Conservation (phyloP, 1,284 basidiomycete genomes). For the Cutaneotrichosporon spelunceum region DNA sequence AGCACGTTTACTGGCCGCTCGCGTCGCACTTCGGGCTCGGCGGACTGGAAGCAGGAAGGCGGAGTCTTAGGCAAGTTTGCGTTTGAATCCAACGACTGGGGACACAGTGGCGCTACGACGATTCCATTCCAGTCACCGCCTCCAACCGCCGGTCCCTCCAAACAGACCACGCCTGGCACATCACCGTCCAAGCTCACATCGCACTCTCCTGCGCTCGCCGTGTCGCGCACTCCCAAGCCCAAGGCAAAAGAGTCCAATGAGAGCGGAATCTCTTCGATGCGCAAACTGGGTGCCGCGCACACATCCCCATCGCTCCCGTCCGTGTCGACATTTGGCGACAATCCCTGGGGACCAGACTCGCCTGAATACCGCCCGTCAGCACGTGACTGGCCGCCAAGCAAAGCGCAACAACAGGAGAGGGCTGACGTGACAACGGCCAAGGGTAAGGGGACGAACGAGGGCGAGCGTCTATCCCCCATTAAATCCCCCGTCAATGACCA, state of each 20-base stretch:
- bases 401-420: background rate
- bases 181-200: background rate
- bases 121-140: slow-evolving; percentile 1
- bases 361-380: background rate
- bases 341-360: background rate
- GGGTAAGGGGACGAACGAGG: slow-evolving; percentile 2
- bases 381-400: background rate
- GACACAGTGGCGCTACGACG: background rate
- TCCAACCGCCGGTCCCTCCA: background rate
- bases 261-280: background rate
- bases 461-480: background rate
- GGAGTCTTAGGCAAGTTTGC: slow-evolving; percentile 22
- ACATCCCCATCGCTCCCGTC: slow-evolving; percentile 6
- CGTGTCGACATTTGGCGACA: slow-evolving; percentile 1
- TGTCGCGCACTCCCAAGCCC: slow-evolving; percentile 1
- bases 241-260: background rate
- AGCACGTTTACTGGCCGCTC: slow-evolving; percentile 20
- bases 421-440: background rate
- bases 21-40: slow-evolving; percentile 4
- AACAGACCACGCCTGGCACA: background rate
- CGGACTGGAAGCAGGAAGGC: slow-evolving; percentile 22
- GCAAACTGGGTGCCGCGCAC: slow-evolving; percentile 3
- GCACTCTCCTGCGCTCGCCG: background rate
- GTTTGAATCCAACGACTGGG: slow-evolving; percentile 20
- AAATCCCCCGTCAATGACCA: background rate